Base-by-base conservation (phyloP, 805 yeast genomes). In the Yarrowia sp. region DNA sequence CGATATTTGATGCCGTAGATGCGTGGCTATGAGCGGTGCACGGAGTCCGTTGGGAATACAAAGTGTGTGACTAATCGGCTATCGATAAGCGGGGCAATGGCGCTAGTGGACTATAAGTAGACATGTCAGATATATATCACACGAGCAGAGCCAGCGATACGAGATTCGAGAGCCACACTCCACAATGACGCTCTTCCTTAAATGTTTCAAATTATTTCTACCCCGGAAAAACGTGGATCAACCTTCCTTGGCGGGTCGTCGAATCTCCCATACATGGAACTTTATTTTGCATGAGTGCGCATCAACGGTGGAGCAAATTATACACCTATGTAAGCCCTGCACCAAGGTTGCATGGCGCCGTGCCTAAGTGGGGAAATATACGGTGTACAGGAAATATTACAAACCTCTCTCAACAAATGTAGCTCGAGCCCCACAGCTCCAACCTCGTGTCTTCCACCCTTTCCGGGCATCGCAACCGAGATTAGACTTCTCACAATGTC, bases 221-320 rank as follows among this genome's bases (percentile, higher is more conserved):
- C 59, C 45, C 59, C 59, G 59, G 59, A 53, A 53, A 53, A 53
- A 53, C 58, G 43, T 38, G 59, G 59, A 53, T 53, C 59, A 53
- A 11, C 35, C 19, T 53, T 32, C 36, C 59, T 53, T 53, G 59
- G 59, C 35, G 45, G 35, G 59, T n/a, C 40, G 26, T 19, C 8
- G 16, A 48, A 15, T 52, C 8, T 35, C 19, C 14, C 56, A 35
- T 50, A 50, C 10, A 50, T 50, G 16, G 26, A 53, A 53, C 35
- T 40, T 53, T 53, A 53, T 19, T 11, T 3, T n/a, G 55, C 43
- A 53, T 38, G 11, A 38, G 32, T 50, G 56, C 35, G 41, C 11
- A 10, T 11, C n/a, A 36, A 53, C 58, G 58, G 58, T 53, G 43
- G 52, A 48, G 16, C 4, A 35, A 50, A 50, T 5, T 26, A 26